These are phyloP conservation scores for Calamus simplicifolius DNA, from an alignment of 176 grass and related monocot genomes.

Conservation along the genomic window DNA sequence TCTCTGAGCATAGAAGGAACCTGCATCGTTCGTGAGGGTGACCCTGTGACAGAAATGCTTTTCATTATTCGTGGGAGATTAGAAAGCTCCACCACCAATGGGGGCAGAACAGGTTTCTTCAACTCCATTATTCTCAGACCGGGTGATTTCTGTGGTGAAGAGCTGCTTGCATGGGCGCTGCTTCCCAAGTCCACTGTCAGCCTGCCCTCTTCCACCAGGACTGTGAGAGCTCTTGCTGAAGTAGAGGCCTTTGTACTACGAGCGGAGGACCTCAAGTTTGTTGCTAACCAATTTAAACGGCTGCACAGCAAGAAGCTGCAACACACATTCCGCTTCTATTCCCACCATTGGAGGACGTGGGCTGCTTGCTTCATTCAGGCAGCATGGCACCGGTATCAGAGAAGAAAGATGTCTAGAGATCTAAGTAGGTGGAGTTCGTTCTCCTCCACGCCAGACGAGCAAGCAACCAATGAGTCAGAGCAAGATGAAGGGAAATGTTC, in stretches of 20 bases:
- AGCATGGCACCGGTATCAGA: slow-evolving; percentile 14
- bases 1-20: slow-evolving; percentile 25
- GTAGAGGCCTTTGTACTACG: slow-evolving; percentile 34
- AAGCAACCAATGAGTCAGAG: background rate
- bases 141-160: slow-evolving; percentile 38
- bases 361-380: slow-evolving; percentile 33
- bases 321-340: slow-evolving; percentile 31
- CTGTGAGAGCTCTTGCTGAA: slow-evolving; percentile 20
- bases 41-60: slow-evolving; percentile 35
- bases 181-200: slow-evolving; percentile 5
- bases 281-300: slow-evolving; percentile 27
- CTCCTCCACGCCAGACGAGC: slow-evolving; percentile 21
- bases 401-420: slow-evolving; percentile 13
- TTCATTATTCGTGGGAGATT: slow-evolving; percentile 26
- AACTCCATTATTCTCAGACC: slow-evolving; percentile 29
- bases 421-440: slow-evolving; percentile 23
- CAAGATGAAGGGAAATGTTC: background rate
- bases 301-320: slow-evolving; percentile 43
- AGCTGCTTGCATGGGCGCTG: slow-evolving; percentile 40
- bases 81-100: slow-evolving; percentile 28
- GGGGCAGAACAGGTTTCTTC: slow-evolving; percentile 25
- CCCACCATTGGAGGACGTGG: slow-evolving; percentile 38
- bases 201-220: slow-evolving; percentile 31
- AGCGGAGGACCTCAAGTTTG: slow-evolving; percentile 39
- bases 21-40: slow-evolving; percentile 29